Conservation (phyloP, 2,329 filamentous ascomycete species). For the Penicillium griseofulvum region DNA sequence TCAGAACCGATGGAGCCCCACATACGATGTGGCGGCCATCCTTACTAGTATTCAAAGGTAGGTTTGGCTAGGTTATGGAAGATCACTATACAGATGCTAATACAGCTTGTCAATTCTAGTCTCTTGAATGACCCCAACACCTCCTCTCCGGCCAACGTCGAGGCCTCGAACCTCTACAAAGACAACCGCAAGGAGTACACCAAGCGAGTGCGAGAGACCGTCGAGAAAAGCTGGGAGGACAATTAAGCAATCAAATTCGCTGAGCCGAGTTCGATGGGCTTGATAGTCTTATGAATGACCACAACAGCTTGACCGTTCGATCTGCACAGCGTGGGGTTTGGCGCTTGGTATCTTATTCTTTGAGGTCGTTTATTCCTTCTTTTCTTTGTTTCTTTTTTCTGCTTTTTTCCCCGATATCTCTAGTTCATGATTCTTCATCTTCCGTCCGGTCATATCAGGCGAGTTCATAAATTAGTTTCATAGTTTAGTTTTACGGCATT, state of each 20-base stretch:
- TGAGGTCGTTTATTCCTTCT: conserved; percentile 13
- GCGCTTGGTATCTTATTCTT: conserved; percentile 33
- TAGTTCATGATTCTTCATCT: neutral
- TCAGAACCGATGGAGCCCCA: conserved; percentile 97
- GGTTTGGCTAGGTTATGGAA: conserved; percentile 8
- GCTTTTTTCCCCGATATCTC: neutral
- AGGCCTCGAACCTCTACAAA: conserved; percentile 97
- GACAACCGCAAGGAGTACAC: conserved; percentile 96
- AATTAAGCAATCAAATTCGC: conserved; percentile 39
- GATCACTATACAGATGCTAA: neutral
- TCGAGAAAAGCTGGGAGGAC: conserved; percentile 99
- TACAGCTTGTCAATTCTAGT: conserved; percentile 50
- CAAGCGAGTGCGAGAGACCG: conserved; percentile 91
- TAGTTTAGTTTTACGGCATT: conserved; percentile 7
- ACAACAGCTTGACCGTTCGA: conserved; percentile 26
- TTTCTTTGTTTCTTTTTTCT: neutral
- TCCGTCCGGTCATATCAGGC: neutral
- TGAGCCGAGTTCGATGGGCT: conserved; percentile 15
- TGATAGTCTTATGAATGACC: conserved; percentile 11
- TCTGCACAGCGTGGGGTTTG: conserved; percentile 47
- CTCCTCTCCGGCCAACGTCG: conserved; percentile 95
- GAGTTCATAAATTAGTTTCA: neutral
- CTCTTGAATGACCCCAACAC: conserved; percentile 97
- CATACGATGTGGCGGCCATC: conserved; percentile 96
- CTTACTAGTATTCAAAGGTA: conserved; percentile 97